Conservation (phyloP, 345 rosid species). For the Crucihimalaya himalaica region DNA sequence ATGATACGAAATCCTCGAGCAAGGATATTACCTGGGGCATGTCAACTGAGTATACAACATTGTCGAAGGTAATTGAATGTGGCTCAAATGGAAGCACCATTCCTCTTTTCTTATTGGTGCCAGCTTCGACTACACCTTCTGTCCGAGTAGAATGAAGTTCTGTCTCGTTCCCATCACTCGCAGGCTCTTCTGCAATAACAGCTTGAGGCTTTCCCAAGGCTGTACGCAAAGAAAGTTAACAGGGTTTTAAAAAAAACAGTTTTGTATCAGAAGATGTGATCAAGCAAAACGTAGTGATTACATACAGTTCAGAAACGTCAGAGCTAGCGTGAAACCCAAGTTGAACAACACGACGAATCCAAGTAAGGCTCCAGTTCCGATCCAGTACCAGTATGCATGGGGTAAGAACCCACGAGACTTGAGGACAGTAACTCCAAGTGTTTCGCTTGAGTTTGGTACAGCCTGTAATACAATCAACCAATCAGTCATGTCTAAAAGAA, state of each 20-base stretch:
- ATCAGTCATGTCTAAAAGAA: constrained; percentile 14
- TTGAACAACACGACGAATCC: constrained; percentile 67
- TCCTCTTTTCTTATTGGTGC: constrained; percentile 49
- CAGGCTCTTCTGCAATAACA: constrained; percentile 47
- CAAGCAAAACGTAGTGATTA: constrained; percentile 16
- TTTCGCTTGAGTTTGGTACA: constrained; percentile 53
- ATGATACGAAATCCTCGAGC: constrained; percentile 1
- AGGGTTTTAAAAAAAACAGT: neutral
- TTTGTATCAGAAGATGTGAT: constrained; percentile 6
- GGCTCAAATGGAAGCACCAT: constrained; percentile 83
- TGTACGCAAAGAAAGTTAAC: constrained; percentile 40
- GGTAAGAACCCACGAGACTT: constrained; percentile 71
- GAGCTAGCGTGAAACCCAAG: constrained; percentile 65
- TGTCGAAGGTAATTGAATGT: constrained; percentile 60
- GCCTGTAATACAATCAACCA: constrained; percentile 41
- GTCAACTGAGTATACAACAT: constrained; percentile 62
- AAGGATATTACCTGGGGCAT: constrained; percentile 68
- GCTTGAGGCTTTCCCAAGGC: constrained; percentile 64
- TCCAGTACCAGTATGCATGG: constrained; percentile 85
- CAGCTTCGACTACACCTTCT: constrained; percentile 31
- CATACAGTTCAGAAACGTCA: constrained; percentile 76
- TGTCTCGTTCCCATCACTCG: constrained; percentile 39
- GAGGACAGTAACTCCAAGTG: constrained; percentile 70
- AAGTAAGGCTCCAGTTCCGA: constrained; percentile 66
- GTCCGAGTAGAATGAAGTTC: constrained; percentile 31